Conservation (phyloP, 2,329 filamentous ascomycete genomes). For the Hymenoscyphus fraxineus region DNA sequence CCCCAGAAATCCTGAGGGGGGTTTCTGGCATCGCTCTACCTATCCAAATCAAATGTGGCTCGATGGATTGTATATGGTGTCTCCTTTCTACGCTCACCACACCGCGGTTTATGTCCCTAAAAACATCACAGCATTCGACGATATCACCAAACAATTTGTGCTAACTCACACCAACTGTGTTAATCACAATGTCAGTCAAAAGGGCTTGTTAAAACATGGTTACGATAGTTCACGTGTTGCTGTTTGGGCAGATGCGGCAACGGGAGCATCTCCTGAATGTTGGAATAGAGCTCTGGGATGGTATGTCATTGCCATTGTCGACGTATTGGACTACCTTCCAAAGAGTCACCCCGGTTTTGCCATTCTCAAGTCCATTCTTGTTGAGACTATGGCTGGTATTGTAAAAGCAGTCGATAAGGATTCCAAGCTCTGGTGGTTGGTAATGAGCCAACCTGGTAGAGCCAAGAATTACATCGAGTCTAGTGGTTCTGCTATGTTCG, state of each 20-base stretch:
- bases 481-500: constrained; percentile 38
- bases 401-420: background rate
- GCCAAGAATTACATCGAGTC: constrained; percentile 39
- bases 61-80: constrained; percentile 47
- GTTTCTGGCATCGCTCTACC: constrained; percentile 50
- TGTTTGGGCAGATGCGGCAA: constrained; percentile 36
- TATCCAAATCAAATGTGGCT: background rate
- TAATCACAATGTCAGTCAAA: constrained; percentile 24
- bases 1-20: constrained; percentile 46
- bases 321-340: constrained; percentile 35
- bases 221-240: constrained; percentile 36
- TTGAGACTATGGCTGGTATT: constrained; percentile 11
- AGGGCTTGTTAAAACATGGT: constrained; percentile 34
- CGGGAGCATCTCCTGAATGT: constrained; percentile 38
- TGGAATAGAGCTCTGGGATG: constrained; percentile 40
- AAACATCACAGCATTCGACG: constrained; percentile 32
- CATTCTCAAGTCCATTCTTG: constrained; percentile 19
- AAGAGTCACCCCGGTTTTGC: constrained; percentile 19
- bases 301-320: constrained; percentile 39
- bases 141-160: constrained; percentile 30
- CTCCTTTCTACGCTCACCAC: constrained; percentile 32
- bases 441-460: constrained; percentile 22
- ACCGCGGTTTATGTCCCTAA: constrained; percentile 25
- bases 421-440: constrained; percentile 37
- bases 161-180: constrained; percentile 27